Percentiles rank a stretch among this genome's conserved stretches.
phyloP scores from a whole-genome alignment of 1,284 basidiomycete genomes.

The Naganishia cerealis region DNA sequence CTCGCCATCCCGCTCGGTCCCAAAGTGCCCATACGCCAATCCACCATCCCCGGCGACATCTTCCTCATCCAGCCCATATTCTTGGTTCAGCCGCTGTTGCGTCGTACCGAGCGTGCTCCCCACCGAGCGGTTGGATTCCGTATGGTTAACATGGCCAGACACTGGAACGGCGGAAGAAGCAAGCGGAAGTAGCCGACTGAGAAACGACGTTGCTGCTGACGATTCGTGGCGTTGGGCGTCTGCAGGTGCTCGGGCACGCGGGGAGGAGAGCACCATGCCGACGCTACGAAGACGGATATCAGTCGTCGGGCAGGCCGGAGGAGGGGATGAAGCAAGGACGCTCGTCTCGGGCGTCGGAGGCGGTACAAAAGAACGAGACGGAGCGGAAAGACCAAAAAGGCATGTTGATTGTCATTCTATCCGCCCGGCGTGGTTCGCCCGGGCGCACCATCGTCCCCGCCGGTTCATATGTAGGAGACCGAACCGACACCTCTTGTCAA shows the following conservation, averaged over 20 bases:
- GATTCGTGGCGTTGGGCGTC: not conserved
- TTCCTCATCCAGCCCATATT: constrained; percentile 20
- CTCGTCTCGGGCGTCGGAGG: not conserved
- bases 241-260: not conserved
- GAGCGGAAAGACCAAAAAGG: too few relatives aligned
- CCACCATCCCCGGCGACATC: not conserved
- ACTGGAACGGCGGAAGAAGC: not conserved
- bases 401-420: not conserved
- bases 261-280: not conserved
- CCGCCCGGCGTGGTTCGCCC: not conserved
- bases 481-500: too few relatives aligned
- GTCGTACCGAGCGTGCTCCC: not conserved
- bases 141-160: too few relatives aligned
- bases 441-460: not conserved
- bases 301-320: too few relatives aligned
- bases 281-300: not conserved
- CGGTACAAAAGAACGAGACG: too few relatives aligned
- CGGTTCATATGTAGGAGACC: too few relatives aligned
- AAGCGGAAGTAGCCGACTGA: not conserved
- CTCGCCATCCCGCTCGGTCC: constrained; percentile 2
- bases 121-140: not conserved
- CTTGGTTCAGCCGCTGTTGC: constrained; percentile 9
- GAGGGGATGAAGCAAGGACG: too few relatives aligned
- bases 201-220: not conserved
- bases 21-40: not conserved